phyloP scores from a whole-genome alignment of 345 rosid genomes.

The Corymbia maculata region DNA sequence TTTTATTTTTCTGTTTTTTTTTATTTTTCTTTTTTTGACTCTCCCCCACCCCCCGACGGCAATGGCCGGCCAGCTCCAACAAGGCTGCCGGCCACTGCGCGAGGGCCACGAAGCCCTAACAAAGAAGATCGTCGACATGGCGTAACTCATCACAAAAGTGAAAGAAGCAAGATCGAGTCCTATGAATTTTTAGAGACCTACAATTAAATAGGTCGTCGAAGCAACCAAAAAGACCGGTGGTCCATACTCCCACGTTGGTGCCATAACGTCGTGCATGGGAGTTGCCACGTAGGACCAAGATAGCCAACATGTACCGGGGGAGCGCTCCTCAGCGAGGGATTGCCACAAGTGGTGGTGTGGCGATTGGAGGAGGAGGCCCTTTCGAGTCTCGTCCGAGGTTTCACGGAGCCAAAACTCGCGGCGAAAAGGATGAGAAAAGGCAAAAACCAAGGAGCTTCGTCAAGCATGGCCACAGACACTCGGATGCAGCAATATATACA shows the following conservation, averaged over 20 bases:
- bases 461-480: background rate
- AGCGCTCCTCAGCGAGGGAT: background rate
- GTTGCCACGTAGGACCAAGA: background rate
- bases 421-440: background rate
- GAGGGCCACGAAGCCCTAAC: no score
- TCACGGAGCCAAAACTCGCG: background rate
- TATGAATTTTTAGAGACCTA: background rate
- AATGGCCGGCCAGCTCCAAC: no score
- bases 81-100: no score
- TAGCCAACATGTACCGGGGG: background rate
- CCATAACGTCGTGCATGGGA: background rate
- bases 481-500: background rate
- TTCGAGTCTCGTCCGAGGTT: background rate
- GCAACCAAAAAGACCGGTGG: slow-evolving; percentile 1
- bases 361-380: background rate
- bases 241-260: background rate
- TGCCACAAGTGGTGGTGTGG: background rate
- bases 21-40: no score
- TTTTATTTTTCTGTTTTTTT: no score
- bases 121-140: background rate
- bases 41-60: no score
- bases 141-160: background rate
- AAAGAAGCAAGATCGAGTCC: background rate
- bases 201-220: slow-evolving; percentile 3
- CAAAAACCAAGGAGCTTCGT: background rate